Conservation (phyloP, 2,329 filamentous ascomycete species). For the Monosporascus sp. region DNA sequence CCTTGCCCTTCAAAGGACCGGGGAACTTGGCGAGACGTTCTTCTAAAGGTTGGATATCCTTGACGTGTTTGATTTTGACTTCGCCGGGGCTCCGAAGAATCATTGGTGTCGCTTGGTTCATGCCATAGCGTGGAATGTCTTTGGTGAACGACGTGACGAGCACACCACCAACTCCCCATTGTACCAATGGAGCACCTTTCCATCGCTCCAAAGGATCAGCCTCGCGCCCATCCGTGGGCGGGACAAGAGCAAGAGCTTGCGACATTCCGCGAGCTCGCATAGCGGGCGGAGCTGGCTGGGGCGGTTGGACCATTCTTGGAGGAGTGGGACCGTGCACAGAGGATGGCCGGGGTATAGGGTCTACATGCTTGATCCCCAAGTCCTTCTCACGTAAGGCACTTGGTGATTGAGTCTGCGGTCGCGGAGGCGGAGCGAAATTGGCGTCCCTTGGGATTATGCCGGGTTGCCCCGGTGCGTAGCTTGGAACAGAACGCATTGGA, state of each 20-base stretch:
- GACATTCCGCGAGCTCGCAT: conserved; percentile 48
- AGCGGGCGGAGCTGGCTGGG: conserved; percentile 18
- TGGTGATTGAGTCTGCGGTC: conserved; percentile 61
- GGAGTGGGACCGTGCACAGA: conserved; percentile 45
- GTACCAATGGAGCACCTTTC: conserved; percentile 83
- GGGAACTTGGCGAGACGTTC: conserved; percentile 79
- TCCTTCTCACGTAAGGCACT: conserved; percentile 39
- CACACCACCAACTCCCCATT: conserved; percentile 81
- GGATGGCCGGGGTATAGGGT: conserved; percentile 49
- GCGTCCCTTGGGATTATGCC: conserved; percentile 24
- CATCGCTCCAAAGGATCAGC: conserved; percentile 80
- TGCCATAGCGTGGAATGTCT: conserved; percentile 79
- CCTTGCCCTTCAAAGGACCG: conserved; percentile 81
- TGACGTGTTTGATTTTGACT: conserved; percentile 71
- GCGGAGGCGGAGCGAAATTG: conserved; percentile 51
- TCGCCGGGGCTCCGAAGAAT: conserved; percentile 80
- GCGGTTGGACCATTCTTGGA: conserved; percentile 21
- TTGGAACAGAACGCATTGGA: conserved; percentile 48
- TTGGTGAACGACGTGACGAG: conserved; percentile 84
- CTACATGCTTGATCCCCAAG: conserved; percentile 26
- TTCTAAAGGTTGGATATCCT: conserved; percentile 64
- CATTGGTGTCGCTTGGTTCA: conserved; percentile 66
- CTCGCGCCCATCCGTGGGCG: conserved; percentile 61
- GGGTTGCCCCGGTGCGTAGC: conserved; percentile 41
- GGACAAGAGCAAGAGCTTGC: conserved; percentile 52